Base-by-base conservation (phyloP, 345 rosid genomes). In the Pistacia integerrima region DNA sequence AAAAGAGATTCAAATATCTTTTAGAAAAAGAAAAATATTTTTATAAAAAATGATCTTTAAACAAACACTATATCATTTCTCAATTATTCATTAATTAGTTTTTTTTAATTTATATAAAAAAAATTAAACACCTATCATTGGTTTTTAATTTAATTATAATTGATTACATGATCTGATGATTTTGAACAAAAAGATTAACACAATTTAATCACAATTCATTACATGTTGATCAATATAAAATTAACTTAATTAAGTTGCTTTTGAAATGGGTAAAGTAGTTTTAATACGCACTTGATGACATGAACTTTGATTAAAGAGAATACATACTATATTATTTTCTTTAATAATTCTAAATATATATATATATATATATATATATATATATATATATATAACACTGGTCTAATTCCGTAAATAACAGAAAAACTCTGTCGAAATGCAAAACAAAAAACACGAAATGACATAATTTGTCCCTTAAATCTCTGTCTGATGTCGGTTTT, bases 401-500 rank as follows among this genome's bases (percentile, higher is more conserved):
- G 61, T 13, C 35, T 17, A 61, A 74, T 60, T 17, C 61, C 30
- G 77, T 70, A 71, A 70, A 74, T 70, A 74, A 18, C 41, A 70
- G 38, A 10, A 64, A 49, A 10, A 0, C 0, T 1, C 46, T 51
- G 70, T 38, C 70, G 16, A 33, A 67, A 59, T 1, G 46, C 49
- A 35, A 2, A 51, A 58, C 17, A 35, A 6, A n/a, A 48, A 22
- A 12, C 46, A 7, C 1, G 6, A 59, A 70, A 72, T 25, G 28
- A 48, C 13, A 74, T 36, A 57, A 66, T 22, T 3, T 52, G 16
- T 25, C 59, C 68, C 38, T 46, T 20, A 30, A 80, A 78, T 69
- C 36, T 48, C 54, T 17, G 58, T 72, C 17, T n/a, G 64, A 71
- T 71, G 56, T 74, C 79, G 81, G 83, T 30, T 77, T 80, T 74